A percentile compares a stretch with the other conserved stretches of the same genome.
Conservation (phyloP, 495 filamentous ascomycete species). For the Talaromyces ruber region DNA sequence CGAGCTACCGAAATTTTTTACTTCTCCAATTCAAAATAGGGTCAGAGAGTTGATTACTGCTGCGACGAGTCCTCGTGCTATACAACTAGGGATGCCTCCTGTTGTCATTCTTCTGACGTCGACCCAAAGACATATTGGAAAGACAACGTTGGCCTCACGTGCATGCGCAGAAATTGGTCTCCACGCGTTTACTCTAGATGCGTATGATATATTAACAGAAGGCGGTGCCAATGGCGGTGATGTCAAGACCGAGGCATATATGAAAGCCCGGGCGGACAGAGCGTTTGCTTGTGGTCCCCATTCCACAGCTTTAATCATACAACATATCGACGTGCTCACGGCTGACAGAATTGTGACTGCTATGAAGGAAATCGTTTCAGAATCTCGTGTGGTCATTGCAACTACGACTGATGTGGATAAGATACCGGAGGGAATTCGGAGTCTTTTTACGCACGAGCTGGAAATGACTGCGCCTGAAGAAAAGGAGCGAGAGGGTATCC, state of each 20-base stretch:
- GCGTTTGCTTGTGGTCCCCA: slow-evolving; percentile 81
- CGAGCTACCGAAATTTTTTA: slow-evolving; percentile 39
- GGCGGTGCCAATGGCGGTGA: slow-evolving; percentile 79
- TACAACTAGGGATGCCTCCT: slow-evolving; percentile 78
- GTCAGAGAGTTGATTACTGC: slow-evolving; percentile 81
- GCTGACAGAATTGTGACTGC: slow-evolving; percentile 81
- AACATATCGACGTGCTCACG: slow-evolving; percentile 83
- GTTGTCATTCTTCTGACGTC: slow-evolving; percentile 81
- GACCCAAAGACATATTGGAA: slow-evolving; percentile 87
- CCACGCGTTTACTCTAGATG: slow-evolving; percentile 82
- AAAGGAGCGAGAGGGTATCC: slow-evolving; percentile 78
- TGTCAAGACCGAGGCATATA: slow-evolving; percentile 83
- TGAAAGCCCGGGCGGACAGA: slow-evolving; percentile 79
- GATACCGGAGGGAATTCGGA: slow-evolving; percentile 78
- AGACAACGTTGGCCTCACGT: slow-evolving; percentile 62
- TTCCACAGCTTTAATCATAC: slow-evolving; percentile 72
- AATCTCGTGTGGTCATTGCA: slow-evolving; percentile 73
- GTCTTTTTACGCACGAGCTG: slow-evolving; percentile 90
- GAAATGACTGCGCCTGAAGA: slow-evolving; percentile 92
- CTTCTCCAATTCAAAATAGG: slow-evolving; percentile 61
- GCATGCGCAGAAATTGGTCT: slow-evolving; percentile 83
- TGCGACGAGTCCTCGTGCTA: slow-evolving; percentile 78
- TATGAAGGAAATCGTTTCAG: slow-evolving; percentile 67
- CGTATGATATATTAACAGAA: slow-evolving; percentile 88
- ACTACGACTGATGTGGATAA: slow-evolving; percentile 95